A percentile compares a stretch with the other conserved stretches of the same genome.
Evolutionary conservation across 192 early-diverging fungal species (phyloP).

Genomic region (Mortierella antarctica): DNA sequence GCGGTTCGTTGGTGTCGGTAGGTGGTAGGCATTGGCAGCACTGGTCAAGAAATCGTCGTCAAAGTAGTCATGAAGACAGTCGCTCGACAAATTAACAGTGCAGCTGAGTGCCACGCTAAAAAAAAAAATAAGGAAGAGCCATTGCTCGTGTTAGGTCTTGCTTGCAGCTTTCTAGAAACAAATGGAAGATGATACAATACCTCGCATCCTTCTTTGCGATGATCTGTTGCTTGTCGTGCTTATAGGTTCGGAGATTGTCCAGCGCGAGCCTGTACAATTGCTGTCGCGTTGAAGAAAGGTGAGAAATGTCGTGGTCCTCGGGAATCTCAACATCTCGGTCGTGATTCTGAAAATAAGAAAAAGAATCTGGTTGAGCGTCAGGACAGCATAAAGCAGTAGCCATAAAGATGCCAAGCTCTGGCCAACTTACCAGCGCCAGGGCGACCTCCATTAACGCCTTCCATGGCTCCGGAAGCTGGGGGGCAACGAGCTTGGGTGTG

Average conservation of each 20-base stretch:
- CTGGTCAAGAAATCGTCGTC: constrained; percentile 4
- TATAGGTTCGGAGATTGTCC: constrained; percentile 17
- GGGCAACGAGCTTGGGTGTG: constrained; percentile 3
- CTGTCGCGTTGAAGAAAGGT: constrained; percentile 5
- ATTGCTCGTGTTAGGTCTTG: no score
- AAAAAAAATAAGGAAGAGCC: no score
- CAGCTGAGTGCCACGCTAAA: constrained; percentile 13
- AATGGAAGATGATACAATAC: constrained; percentile 13
- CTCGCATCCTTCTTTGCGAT: constrained; percentile 9
- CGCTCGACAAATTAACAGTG: constrained; percentile 11
- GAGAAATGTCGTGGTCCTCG: constrained; percentile 1
- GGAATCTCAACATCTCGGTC: constrained; percentile 12
- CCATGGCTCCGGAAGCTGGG: constrained; percentile 12
- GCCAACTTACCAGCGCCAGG: neutral
- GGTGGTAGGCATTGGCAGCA: constrained; percentile 2
- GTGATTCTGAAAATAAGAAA: constrained; percentile 10
- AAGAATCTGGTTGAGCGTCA: constrained; percentile 12
- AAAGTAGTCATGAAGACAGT: constrained; percentile 2
- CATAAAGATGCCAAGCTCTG: constrained; percentile 2
- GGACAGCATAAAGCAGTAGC: constrained; percentile 6
- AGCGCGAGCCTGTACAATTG: constrained; percentile 7
- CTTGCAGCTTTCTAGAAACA: constrained; percentile 1
- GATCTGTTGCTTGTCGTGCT: constrained; percentile 2
- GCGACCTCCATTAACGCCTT: constrained; percentile 6
- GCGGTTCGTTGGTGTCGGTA: constrained; percentile 4